A percentile compares a stretch with the other conserved stretches of the same genome.
Evolutionary conservation across 306 rosid genomes (phyloP).

Genomic region (Clitoria ternatea): DNA sequence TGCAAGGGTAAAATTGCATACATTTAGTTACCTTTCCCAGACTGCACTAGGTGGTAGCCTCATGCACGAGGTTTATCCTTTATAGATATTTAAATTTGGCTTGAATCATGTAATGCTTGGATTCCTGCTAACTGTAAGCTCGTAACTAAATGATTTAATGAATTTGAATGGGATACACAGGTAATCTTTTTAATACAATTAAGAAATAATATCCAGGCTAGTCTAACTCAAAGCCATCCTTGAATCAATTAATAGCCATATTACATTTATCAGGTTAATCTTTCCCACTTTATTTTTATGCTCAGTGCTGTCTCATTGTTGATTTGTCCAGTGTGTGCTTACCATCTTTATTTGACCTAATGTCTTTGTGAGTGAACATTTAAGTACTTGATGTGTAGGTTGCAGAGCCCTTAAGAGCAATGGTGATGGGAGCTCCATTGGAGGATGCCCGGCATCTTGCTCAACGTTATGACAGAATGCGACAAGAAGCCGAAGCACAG

Average conservation of each 20-base stretch:
- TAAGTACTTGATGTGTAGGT: conserved; percentile 46
- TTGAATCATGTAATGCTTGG: neutral
- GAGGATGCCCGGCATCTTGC: conserved; percentile 97
- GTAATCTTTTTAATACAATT: conserved; percentile 10
- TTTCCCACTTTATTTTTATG: conserved; percentile 3
- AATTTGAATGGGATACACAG: neutral
- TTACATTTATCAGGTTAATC: neutral
- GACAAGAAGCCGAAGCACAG: conserved; percentile 96
- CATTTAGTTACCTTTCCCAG: neutral
- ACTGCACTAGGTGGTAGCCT: neutral
- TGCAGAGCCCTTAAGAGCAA: conserved; percentile 91
- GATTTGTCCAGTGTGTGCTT: neutral
- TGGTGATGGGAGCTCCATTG: conserved; percentile 92
- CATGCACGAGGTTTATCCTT: neutral
- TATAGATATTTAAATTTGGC: neutral
- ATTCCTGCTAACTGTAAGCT: neutral
- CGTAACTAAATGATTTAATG: neutral
- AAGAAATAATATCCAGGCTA: conserved; percentile 1
- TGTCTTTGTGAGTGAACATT: neutral
- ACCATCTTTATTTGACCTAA: conserved; percentile 9
- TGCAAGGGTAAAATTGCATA: neutral
- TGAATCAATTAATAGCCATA: neutral
- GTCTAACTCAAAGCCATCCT: neutral
- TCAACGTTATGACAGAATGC: conserved; percentile 92
- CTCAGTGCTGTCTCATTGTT: conserved; percentile 8